These are phyloP conservation scores for Backusella liffmaniae DNA, from an alignment of 192 early-diverging fungal species.

Conservation along the genomic window DNA sequence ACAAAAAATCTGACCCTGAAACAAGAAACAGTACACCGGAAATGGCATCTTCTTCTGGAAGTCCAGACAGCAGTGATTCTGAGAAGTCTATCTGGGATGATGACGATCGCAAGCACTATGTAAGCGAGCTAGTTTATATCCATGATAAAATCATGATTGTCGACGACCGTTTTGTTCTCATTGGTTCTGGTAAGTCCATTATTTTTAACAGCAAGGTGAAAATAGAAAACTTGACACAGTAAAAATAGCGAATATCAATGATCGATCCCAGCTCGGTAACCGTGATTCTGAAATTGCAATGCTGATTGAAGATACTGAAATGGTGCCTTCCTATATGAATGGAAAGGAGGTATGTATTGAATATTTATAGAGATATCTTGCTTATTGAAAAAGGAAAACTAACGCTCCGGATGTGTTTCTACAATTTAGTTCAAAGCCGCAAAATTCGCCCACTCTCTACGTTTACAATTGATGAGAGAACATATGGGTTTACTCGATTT, in stretches of 20 bases:
- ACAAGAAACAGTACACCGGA: not conserved
- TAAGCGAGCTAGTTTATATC: conserved; percentile 85
- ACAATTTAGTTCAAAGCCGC: conserved; percentile 57
- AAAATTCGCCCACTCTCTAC: conserved; percentile 68
- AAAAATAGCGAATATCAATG: conserved; percentile 13
- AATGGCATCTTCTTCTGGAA: not conserved
- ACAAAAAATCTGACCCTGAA: not conserved
- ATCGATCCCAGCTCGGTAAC: conserved; percentile 5
- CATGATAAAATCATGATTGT: conserved; percentile 89
- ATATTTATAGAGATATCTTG: not conserved
- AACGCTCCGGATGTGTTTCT: not conserved
- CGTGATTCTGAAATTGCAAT: conserved; percentile 45
- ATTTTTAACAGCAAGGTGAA: not conserved
- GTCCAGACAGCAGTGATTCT: not conserved
- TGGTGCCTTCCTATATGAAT: conserved; percentile 65
- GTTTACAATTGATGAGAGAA: conserved; percentile 77
- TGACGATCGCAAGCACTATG: conserved; percentile 45
- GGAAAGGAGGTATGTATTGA: conserved; percentile 43
- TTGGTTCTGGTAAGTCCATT: conserved; percentile 57
- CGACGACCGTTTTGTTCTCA: conserved; percentile 80
- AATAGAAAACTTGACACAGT: not conserved
- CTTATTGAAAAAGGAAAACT: not conserved
- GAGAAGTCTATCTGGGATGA: conserved; percentile 3
- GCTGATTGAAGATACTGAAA: conserved; percentile 74
- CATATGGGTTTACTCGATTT: conserved; percentile 70